Base-by-base conservation (phyloP, 2,329 filamentous ascomycete genomes). In the Arthrobotrys pseudoclavata region DNA sequence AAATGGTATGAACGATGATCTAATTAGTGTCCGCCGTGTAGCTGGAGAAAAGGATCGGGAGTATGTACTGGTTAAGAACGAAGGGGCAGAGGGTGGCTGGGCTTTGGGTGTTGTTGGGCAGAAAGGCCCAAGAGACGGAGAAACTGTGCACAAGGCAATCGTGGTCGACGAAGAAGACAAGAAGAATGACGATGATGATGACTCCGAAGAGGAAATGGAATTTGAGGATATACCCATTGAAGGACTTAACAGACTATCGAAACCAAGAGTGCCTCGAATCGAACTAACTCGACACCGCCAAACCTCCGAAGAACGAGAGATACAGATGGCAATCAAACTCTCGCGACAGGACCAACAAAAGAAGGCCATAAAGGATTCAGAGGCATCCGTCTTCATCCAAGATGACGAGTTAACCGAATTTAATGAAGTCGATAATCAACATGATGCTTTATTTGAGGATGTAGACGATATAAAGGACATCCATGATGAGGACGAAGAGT, bases 61-160 rank as follows among this genome's bases (percentile, higher is more conserved):
- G 83, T 99, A 99, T 82, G 94, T 99, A 12, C 86, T 99, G 3
- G 94, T 99, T 45, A 97, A 96, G 84, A 98, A 98, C 81, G 93
- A 96, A 52, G 93, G 94, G 0, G 94, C 93, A 0, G 95, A 98
- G 83, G 96, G 96, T 53, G 96, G 96, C 4, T 99, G 94, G 94
- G 95, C 95, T 0, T 85, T 99, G 4, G 96, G 96, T 64, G 96
- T 99, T 26, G 94, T 99, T 22, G 81, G 81, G 2, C 94, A 91
- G 79, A 93, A 90, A 78, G 91, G 93, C 76, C 96, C 92, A 79
- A 89, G 96, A 62, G 88, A 91, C 50, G 94, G 93, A 1, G 88
- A 92, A 79, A 89, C 69, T 10, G 18, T 45, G 5, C 68, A 79
- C 79, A 97, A 94, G 83, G 95, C 96, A 0, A 98, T 99, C 76